Percentiles rank a stretch among this genome's conserved stretches.
Evolutionary conservation across 2,329 filamentous ascomycete species (phyloP).

Genomic region (Cephalotrichum gorgonifer): DNA sequence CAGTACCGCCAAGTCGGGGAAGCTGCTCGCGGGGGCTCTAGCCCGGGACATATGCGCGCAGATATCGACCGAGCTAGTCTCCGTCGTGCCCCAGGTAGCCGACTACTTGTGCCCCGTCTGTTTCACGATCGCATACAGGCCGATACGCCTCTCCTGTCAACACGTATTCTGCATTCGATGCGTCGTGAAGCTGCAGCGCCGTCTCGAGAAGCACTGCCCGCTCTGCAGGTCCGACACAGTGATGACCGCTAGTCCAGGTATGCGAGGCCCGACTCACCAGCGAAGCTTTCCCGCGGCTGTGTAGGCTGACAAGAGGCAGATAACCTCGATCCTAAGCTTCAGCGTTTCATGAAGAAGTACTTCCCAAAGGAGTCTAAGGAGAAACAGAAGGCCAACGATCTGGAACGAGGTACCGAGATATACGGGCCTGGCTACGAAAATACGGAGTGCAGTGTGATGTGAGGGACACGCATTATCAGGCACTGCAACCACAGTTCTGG

Average conservation of each 20-base stretch:
- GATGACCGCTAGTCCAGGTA: slow-evolving; percentile 56
- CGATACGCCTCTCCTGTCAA: slow-evolving; percentile 63
- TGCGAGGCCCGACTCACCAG: slow-evolving; percentile 7
- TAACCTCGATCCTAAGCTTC: slow-evolving; percentile 59
- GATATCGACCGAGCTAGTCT: slow-evolving; percentile 61
- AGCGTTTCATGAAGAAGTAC: slow-evolving; percentile 61
- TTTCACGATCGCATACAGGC: slow-evolving; percentile 68
- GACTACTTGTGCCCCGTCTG: slow-evolving; percentile 80
- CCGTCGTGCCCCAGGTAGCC: slow-evolving; percentile 68
- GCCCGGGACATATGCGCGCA: slow-evolving; percentile 68
- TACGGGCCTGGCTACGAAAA: slow-evolving; percentile 57
- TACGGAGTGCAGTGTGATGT: slow-evolving; percentile 52
- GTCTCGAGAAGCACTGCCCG: slow-evolving; percentile 59
- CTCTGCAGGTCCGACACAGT: slow-evolving; percentile 66
- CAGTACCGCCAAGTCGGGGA: slow-evolving; percentile 44
- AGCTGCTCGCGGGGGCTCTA: slow-evolving; percentile 55
- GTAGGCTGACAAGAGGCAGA: slow-evolving; percentile 25
- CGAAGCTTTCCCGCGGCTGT: background rate
- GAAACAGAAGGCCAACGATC: slow-evolving; percentile 62
- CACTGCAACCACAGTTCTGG: background rate
- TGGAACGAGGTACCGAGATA: slow-evolving; percentile 61
- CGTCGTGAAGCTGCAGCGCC: slow-evolving; percentile 67
- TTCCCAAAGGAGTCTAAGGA: slow-evolving; percentile 62
- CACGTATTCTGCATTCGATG: slow-evolving; percentile 81
- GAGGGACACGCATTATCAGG: slow-evolving; percentile 7